Evolutionary conservation across 441 rosid species (phyloP), one percentile per base, ranked within the genome.

Genomic region (Kokia cookei): DNA sequence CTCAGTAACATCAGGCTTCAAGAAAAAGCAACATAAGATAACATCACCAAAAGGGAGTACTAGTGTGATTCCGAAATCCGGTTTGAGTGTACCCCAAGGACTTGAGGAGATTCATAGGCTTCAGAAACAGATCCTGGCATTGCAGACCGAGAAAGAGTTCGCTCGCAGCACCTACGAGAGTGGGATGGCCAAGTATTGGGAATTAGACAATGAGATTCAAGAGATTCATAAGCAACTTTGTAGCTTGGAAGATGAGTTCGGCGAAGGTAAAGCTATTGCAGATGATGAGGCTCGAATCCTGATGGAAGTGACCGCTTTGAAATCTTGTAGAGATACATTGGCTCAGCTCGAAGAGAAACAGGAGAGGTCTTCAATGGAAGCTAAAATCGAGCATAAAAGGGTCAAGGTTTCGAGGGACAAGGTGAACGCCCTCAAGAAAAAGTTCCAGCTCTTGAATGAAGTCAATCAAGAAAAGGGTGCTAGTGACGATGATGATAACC

Each of bases 121-220:
- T 48, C 98, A 95, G 80, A 95, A 90, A 77, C 85, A 85, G 55
- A 90, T 95, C 74, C 88, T 95, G 50, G 85, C 72, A n/a, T 83
- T 93, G 45, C 97, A 95, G 62, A 95, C 97, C 0, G 93, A 85
- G 84, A 93, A 95, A 64, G 99, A 95, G 87, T 93, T 91, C 59
- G 84, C 82, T 70, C 92, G 86, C 80, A 87, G 87, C 68, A 88
- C 95, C 0, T 95, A 89, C 11, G 97, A 95, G 79, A 75, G 78
- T 19, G 83, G 84, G 73, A 64, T 91, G 4, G 89, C 86, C 0
- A 92, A 84, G 80, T 93, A 89, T 66, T 89, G 95, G 96, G 95
- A 91, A 59, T 87, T 87, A 15, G 97, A 93, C 75, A 77, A 86
- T 58, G 72, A 73, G 61, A 90, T 92, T 15, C 69, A 27, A 19